Evolutionary conservation across 208 protist species (phyloP), one percentile per base, ranked within the genome.

Genomic region (Tetramitus jugosus): DNA sequence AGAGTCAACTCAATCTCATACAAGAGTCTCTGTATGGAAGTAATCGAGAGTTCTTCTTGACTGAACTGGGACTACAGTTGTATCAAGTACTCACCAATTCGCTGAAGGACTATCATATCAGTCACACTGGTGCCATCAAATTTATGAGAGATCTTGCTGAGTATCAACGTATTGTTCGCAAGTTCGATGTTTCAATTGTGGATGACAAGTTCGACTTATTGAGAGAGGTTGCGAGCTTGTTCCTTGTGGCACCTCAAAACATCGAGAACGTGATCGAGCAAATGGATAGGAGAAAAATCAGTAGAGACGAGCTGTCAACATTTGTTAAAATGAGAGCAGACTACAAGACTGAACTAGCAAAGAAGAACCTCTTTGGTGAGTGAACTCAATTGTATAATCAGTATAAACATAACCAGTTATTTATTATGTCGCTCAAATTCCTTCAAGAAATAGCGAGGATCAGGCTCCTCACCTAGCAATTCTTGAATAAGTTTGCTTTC

Each of bases 381-480:
- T n/a, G 49, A 26, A 56, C 14, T 56, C 49, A 56, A 56, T 20
- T 20, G 20, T 26, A 56, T 56, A 26, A 10, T 56, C 10, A 56
- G 20, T 26, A 56, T 56, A 26, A 56, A 10, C 10, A 56, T 56
- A 56, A 56, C 10, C 20, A 56, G 10, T 56, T 56, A 56, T 56
- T 56, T 56, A 56, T 56, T 56, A 56, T 56, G 10, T 20, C 10
- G 49, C n/a, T n/a, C n/a, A 13, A 77, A 37, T 35, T 67, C 29
- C 3, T 67, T 49, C 7, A 62, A 60, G 26, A 77, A 52, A 68
- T 77, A 67, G 4, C 7, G 23, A 35, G 72, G 78, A 89, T 86
- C 60, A 92, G 83, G 74, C 91, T 77, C 68, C 93, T 90, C 37
- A 84, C 85, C 71, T 93, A 88, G 76, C 93, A 95, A 31, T 80